phyloP scores from a whole-genome alignment of 305 asterid species.

The Fraxinus baroniana region DNA sequence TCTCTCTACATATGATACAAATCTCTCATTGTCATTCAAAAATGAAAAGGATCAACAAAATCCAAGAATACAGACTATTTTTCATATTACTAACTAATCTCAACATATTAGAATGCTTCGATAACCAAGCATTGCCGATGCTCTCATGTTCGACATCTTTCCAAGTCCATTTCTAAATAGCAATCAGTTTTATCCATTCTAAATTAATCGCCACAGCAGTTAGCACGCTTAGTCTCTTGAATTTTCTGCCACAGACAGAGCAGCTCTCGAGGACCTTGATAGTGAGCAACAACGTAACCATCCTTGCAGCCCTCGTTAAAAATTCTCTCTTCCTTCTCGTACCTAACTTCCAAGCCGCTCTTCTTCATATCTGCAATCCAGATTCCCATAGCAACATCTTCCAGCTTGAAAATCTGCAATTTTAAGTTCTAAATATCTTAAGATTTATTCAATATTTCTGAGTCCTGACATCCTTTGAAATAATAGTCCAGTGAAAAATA shows the following conservation, averaged over 20 bases:
- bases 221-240: conserved; percentile 55
- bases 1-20: conserved; percentile 33
- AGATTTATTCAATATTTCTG: neutral
- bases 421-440: neutral
- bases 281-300: conserved; percentile 85
- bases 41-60: conserved; percentile 18
- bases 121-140: neutral
- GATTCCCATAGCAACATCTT: conserved; percentile 96
- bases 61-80: conserved; percentile 6
- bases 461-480: neutral
- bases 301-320: conserved; percentile 74
- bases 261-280: conserved; percentile 92
- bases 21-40: conserved; percentile 14
- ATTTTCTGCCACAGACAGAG: conserved; percentile 94
- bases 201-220: conserved; percentile 69
- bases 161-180: neutral
- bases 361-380: conserved; percentile 82
- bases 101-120: neutral
- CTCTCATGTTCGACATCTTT: neutral
- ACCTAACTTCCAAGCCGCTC: conserved; percentile 59
- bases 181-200: neutral
- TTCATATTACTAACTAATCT: conserved; percentile 10
- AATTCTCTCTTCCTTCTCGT: conserved; percentile 73
- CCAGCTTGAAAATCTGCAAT: conserved; percentile 85
- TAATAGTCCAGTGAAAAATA: neutral